Conservation (phyloP, 2,329 filamentous ascomycete species). For the Trichophyton verrucosum region DNA sequence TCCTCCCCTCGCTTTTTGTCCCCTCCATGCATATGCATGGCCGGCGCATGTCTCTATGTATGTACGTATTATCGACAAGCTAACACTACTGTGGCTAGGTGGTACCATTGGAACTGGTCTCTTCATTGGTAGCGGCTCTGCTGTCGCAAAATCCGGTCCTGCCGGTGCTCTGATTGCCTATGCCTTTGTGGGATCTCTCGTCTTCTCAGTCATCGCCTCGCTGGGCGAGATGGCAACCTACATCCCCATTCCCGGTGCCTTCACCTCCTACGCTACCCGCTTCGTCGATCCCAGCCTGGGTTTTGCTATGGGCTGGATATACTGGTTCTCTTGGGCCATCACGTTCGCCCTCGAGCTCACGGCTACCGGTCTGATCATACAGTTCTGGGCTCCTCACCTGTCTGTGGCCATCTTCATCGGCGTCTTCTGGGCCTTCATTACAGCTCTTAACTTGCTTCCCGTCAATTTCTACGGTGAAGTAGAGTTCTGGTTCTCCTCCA, state of each 20-base stretch:
- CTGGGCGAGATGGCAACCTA: constrained; percentile 61
- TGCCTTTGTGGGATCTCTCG: constrained; percentile 55
- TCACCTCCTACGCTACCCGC: constrained; percentile 62
- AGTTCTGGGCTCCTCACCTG: constrained; percentile 55
- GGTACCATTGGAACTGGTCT: constrained; percentile 62
- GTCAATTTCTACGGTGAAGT: constrained; percentile 63
- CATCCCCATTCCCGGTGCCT: constrained; percentile 63
- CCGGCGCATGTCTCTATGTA: no score
- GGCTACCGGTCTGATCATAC: constrained; percentile 60
- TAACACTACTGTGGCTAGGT: constrained; percentile 20
- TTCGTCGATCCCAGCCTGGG: constrained; percentile 62
- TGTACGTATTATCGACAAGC: no score
- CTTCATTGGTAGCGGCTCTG: constrained; percentile 55
- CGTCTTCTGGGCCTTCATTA: constrained; percentile 61
- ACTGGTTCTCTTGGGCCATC: constrained; percentile 67
- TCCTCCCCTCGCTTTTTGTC: not conserved
- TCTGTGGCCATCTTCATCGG: constrained; percentile 60
- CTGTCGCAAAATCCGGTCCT: constrained; percentile 52
- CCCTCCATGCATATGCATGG: not conserved
- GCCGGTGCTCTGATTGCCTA: constrained; percentile 57
- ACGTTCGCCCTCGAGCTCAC: constrained; percentile 63
- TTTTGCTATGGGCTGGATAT: constrained; percentile 72
- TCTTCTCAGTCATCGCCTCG: constrained; percentile 62
- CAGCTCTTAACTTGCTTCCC: constrained; percentile 56
- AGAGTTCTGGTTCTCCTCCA: constrained; percentile 64